phyloP scores from a whole-genome alignment of 768 basidiomycete species.

The Termitomyces sp. region DNA sequence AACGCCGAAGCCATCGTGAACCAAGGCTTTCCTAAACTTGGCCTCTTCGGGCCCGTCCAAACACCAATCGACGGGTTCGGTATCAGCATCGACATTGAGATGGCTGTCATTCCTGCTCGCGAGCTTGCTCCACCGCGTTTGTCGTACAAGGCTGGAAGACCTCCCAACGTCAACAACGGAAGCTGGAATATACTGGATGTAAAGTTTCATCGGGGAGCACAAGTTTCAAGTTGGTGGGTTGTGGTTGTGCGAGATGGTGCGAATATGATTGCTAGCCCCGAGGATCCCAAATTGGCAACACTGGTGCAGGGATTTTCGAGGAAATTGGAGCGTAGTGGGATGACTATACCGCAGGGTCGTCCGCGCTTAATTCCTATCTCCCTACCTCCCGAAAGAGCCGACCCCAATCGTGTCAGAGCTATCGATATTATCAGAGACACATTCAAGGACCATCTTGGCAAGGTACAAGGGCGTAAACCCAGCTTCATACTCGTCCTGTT shows the following conservation, averaged over 20 bases:
- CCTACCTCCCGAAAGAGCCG: slow-evolving; percentile 18
- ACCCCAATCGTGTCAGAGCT: slow-evolving; percentile 34
- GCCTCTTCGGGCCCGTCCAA: slow-evolving; percentile 31
- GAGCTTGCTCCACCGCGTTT: slow-evolving; percentile 59
- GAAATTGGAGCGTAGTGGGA: slow-evolving; percentile 60
- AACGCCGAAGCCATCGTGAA: slow-evolving; percentile 59
- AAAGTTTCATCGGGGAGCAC: slow-evolving; percentile 57
- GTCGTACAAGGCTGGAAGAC: slow-evolving; percentile 45
- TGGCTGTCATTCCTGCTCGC: slow-evolving; percentile 64
- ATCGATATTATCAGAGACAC: slow-evolving; percentile 36
- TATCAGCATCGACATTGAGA: slow-evolving; percentile 48
- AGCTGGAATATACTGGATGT: slow-evolving; percentile 78
- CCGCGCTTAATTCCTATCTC: slow-evolving; percentile 35
- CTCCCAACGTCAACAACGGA: slow-evolving; percentile 46
- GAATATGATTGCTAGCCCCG: slow-evolving; percentile 32
- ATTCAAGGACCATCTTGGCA: slow-evolving; percentile 29
- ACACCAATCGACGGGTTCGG: slow-evolving; percentile 52
- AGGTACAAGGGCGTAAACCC: slow-evolving; percentile 34
- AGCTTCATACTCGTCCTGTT: slow-evolving; percentile 71
- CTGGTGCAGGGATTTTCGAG: slow-evolving; percentile 50
- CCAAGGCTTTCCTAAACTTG: slow-evolving; percentile 56
- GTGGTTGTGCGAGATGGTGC: slow-evolving; percentile 56
- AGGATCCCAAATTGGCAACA: slow-evolving; percentile 34
- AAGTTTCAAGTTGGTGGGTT: slow-evolving; percentile 60
- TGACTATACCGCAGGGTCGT: slow-evolving; percentile 36